Percentiles rank a stretch among this genome's conserved stretches.
phyloP scores from a whole-genome alignment of 2,329 filamentous ascomycete genomes.

The Arthrobotrys musiformis region DNA sequence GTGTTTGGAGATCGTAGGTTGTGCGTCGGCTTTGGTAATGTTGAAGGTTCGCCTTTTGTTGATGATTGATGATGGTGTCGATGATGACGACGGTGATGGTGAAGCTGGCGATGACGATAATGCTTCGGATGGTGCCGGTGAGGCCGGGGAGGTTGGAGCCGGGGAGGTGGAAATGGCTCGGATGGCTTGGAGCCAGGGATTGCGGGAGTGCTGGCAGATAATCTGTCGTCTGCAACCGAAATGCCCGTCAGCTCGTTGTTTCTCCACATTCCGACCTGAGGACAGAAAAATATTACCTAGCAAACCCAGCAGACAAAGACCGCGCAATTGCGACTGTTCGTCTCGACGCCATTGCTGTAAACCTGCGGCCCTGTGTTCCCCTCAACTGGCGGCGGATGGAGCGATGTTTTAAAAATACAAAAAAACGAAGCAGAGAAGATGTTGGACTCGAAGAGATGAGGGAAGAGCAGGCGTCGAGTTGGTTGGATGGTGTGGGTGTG shows the following conservation, averaged over 20 bases:
- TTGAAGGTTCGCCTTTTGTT: conserved; percentile 58
- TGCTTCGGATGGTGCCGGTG: conserved; percentile 1
- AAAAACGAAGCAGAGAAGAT: not conserved
- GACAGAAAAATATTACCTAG: conserved; percentile 29
- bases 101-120: conserved; percentile 1
- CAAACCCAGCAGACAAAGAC: conserved; percentile 45
- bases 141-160: not conserved
- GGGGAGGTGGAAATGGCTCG: conserved; percentile 45
- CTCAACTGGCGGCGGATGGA: conserved; percentile 10
- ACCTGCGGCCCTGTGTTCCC: conserved; percentile 9
- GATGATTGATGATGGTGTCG: conserved; percentile 2
- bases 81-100: conserved; percentile 6
- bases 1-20: conserved; percentile 58
- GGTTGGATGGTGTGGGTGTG: conserved; percentile 49
- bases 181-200: conserved; percentile 51
- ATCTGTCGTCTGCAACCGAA: conserved; percentile 14
- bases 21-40: conserved; percentile 59
- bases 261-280: not conserved
- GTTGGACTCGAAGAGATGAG: conserved; percentile 2
- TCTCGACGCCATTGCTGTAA: conserved; percentile 47
- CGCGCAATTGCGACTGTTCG: conserved; percentile 43
- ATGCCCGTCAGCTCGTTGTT: not conserved
- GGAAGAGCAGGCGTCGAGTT: conserved; percentile 15
- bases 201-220: conserved; percentile 41
- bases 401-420: conserved; percentile 7